A percentile compares a stretch with the other conserved stretches of the same genome.
These are phyloP conservation scores for Hypoxylon sp. DNA, from an alignment of 2,329 filamentous ascomycete species.

Conservation along the genomic window DNA sequence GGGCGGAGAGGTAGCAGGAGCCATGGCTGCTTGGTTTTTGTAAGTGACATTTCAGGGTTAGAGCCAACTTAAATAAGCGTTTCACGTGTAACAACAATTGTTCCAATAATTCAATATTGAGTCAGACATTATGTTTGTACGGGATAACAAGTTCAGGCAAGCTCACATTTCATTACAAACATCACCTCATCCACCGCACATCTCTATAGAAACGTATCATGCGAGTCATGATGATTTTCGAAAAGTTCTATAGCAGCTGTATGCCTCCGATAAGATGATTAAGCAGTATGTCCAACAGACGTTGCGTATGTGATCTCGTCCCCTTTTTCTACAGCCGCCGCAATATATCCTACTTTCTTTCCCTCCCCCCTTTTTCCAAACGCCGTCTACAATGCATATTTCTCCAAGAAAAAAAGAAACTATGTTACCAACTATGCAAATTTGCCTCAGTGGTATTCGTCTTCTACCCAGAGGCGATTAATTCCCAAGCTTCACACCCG, in stretches of 20 bases:
- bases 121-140: no score
- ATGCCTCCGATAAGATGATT: constrained; percentile 2
- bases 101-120: no score
- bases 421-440: constrained; percentile 15
- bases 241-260: not conserved
- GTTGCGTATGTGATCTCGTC: not conserved
- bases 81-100: no score
- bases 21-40: not conserved
- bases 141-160: no score
- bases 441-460: not conserved
- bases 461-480: constrained; percentile 20
- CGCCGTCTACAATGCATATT: constrained; percentile 22
- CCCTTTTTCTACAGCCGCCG: constrained; percentile 10
- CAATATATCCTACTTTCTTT: constrained; percentile 12
- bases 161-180: no score
- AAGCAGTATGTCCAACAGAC: constrained; percentile 19
- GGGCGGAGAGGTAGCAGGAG: not conserved
- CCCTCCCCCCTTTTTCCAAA: not conserved
- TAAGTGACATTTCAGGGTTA: no score
- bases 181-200: not conserved
- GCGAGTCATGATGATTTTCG: not conserved
- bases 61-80: no score
- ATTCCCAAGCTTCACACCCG: not conserved
- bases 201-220: no score
- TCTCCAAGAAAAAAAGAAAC: constrained; percentile 5